Percentiles rank a stretch among this genome's conserved stretches.
Conservation (phyloP, 1,139 yeast species). For the Suhomyces maxii region DNA sequence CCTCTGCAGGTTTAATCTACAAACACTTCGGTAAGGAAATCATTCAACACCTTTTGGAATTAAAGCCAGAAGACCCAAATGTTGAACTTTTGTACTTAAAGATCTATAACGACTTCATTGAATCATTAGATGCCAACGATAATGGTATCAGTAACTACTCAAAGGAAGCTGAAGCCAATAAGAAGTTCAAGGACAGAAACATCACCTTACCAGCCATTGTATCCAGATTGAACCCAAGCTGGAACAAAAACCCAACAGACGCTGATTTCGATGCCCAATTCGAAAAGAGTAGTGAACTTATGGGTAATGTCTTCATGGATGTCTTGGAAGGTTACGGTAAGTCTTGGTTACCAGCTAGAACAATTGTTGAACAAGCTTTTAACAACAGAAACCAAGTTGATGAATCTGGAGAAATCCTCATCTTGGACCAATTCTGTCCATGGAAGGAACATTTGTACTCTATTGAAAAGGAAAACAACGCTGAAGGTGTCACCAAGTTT, state of each 20-base stretch:
- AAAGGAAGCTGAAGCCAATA: constrained; percentile 43
- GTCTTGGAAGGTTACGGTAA: constrained; percentile 72
- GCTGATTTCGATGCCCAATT: constrained; percentile 68
- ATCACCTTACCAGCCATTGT: constrained; percentile 79
- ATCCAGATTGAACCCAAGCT: constrained; percentile 77
- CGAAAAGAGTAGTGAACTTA: constrained; percentile 68
- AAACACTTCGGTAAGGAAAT: constrained; percentile 91
- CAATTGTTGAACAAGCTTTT: constrained; percentile 71
- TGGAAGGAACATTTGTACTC: constrained; percentile 92
- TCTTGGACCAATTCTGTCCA: constrained; percentile 75
- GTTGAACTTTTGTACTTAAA: constrained; percentile 68
- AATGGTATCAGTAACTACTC: constrained; percentile 84
- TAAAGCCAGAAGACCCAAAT: constrained; percentile 34
- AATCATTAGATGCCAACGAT: constrained; percentile 90
- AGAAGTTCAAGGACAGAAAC: constrained; percentile 51
- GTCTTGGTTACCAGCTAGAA: constrained; percentile 90
- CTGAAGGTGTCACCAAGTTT: constrained; percentile 63
- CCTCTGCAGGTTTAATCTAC: constrained; percentile 92
- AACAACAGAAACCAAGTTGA: constrained; percentile 53
- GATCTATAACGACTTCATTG: constrained; percentile 82
- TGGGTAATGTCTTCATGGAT: constrained; percentile 77
- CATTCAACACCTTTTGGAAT: constrained; percentile 45
- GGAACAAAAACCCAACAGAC: constrained; percentile 71
- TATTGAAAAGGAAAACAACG: constrained; percentile 62
- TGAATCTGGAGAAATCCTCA: constrained; percentile 67